Conservation (phyloP, 106 monocot species). For the Alisma plantagoaquatica region DNA sequence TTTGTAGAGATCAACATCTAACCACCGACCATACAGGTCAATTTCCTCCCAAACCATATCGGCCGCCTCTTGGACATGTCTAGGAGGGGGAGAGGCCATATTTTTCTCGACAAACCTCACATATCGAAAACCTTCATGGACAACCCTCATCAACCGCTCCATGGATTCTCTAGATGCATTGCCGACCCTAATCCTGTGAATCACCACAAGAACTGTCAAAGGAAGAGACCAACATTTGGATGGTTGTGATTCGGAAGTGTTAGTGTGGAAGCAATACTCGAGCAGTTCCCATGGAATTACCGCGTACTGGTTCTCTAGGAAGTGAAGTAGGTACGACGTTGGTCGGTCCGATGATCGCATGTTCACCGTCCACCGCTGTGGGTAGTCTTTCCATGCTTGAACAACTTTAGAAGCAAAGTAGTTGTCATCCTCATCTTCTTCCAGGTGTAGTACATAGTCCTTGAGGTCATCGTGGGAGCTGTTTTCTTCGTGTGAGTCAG, state of each 20-base stretch:
- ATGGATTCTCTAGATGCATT: background rate
- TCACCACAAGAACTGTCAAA: background rate
- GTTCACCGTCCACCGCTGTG: background rate
- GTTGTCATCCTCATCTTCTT: background rate
- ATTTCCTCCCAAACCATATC: conserved; percentile 10
- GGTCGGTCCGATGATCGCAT: background rate
- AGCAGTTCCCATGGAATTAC: background rate
- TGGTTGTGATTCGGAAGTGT: no score
- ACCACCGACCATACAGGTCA: conserved; percentile 7
- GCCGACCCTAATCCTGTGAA: background rate
- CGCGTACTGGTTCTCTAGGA: background rate
- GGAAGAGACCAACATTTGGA: background rate
- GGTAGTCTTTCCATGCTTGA: background rate
- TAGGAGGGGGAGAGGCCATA: background rate
- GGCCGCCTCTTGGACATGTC: background rate
- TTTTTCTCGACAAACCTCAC: conserved; percentile 2
- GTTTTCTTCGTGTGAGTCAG: background rate
- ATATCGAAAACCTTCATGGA: conserved; percentile 3
- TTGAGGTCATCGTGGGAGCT: background rate
- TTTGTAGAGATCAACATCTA: background rate
- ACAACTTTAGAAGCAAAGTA: background rate
- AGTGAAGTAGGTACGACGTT: background rate
- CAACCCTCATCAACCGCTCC: background rate
- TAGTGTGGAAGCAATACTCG: no score
- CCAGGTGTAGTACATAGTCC: background rate